Conservation (phyloP, 2,329 filamentous ascomycete genomes). For the Paecilomyces variotii region DNA sequence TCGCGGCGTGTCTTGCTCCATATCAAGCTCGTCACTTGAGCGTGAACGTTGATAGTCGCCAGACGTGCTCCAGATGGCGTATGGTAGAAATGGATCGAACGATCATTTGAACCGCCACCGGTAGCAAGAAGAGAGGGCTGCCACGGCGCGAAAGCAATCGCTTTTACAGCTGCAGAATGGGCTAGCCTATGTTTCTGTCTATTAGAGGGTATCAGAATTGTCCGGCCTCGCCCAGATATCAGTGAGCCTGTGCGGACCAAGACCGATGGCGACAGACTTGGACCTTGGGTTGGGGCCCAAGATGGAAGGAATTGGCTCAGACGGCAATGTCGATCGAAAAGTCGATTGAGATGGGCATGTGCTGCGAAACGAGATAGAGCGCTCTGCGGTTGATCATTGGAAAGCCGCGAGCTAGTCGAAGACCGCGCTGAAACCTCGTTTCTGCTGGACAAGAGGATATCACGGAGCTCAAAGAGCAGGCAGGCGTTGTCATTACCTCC, state of each 20-base stretch:
- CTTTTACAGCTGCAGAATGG: constrained; percentile 87
- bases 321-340: constrained; percentile 15
- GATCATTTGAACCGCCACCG: constrained; percentile 87
- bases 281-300: constrained; percentile 14
- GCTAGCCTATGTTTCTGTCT: constrained; percentile 63
- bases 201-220: constrained; percentile 46
- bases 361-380: constrained; percentile 16
- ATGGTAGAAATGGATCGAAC: constrained; percentile 94
- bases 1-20: constrained; percentile 83
- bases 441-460: constrained; percentile 38
- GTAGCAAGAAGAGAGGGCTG: constrained; percentile 79
- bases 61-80: constrained; percentile 72
- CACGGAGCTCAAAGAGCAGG: constrained; percentile 65
- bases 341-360: constrained; percentile 11
- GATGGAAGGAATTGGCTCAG: constrained; percentile 19
- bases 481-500: constrained; percentile 91
- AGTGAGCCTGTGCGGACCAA: constrained; percentile 18
- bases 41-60: constrained; percentile 83
- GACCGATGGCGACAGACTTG: constrained; percentile 12
- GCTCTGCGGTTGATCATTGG: constrained; percentile 4
- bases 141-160: constrained; percentile 96
- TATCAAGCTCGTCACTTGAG: constrained; percentile 86
- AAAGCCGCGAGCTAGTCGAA: not conserved
- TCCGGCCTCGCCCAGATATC: constrained; percentile 25
- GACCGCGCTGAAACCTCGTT: not conserved